Evolutionary conservation across 495 filamentous ascomycete genomes (phyloP).

Genomic region (Xylaria sp.): DNA sequence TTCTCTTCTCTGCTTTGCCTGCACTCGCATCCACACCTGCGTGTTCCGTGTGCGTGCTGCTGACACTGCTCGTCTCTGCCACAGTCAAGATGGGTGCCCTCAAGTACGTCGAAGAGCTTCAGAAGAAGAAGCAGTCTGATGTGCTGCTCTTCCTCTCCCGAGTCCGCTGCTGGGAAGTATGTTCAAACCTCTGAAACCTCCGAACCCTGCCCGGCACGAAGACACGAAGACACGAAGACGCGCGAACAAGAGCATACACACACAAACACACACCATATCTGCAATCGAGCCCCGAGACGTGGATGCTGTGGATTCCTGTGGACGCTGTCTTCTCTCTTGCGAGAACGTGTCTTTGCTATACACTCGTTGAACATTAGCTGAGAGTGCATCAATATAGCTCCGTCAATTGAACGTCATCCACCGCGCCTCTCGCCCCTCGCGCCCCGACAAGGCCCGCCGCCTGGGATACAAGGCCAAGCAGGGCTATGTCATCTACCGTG

Average conservation of each 20-base stretch:
- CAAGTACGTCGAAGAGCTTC: slow-evolving; percentile 99
- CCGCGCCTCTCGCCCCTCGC: slow-evolving; percentile 96
- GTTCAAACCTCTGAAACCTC: slow-evolving; percentile 66
- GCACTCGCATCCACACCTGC: neutral
- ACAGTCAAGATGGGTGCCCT: slow-evolving; percentile 83
- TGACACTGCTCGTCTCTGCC: slow-evolving; percentile 28
- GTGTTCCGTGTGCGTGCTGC: slow-evolving; percentile 27
- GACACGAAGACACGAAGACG: too few species aligned
- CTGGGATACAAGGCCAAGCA: slow-evolving; percentile 99
- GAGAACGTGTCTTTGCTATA: slow-evolving; percentile 73
- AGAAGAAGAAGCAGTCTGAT: slow-evolving; percentile 99
- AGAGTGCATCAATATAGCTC: slow-evolving; percentile 99
- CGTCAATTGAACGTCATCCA: slow-evolving; percentile 99
- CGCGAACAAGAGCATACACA: slow-evolving; percentile 30
- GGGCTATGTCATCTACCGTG: slow-evolving; percentile 99
- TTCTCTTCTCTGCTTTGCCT: neutral
- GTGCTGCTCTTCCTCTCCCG: slow-evolving; percentile 98
- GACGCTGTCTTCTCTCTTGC: slow-evolving; percentile 41
- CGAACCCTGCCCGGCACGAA: slow-evolving; percentile 36
- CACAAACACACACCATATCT: slow-evolving; percentile 39
- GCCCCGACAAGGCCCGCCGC: slow-evolving; percentile 99
- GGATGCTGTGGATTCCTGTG: slow-evolving; percentile 39
- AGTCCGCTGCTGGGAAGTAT: slow-evolving; percentile 99
- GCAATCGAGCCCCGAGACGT: slow-evolving; percentile 35
- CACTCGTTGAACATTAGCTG: slow-evolving; percentile 99